Evolutionary conservation across 2,329 filamentous ascomycete genomes (phyloP), one percentile per base, ranked within the genome.

Genomic region (Talaromyces rugulosus): DNA sequence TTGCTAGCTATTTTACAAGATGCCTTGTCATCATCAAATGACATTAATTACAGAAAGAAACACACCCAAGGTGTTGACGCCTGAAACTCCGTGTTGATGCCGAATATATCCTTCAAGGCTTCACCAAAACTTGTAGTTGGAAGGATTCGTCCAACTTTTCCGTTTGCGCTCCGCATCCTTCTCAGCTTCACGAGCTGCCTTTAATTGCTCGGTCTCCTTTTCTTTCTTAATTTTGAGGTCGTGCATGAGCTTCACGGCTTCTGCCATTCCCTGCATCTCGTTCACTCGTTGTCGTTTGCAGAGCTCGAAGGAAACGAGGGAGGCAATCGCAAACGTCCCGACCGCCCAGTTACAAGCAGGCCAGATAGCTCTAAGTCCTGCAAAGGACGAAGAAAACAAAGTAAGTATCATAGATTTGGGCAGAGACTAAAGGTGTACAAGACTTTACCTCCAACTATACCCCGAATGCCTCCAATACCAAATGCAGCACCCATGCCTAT

Each of bases 261-360:
- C 83, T 74, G 90, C 89, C 87, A 99, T 94, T 65, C 91, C 89
- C 64, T 88, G 86, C 69, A 88, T 85, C 77, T 98, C 94, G 64
- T 89, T 83, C 55, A 85, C 82, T 63, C 92, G 83, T 64, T 85
- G 84, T 67, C 87, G 88, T 71, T 92, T 87, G 78, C 94, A 98
- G 71, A 89, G 92, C 77, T 97, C 91, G 77, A 92, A 95, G 57
- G 89, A 88, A 33, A 83, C 82, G 54, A 89, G 80, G n/a, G 89
- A 88, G 6, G 84, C 85, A 23, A 89, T 72, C 28, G 88, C 81
- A 74, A 95, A 96, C 40, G 86, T 82, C 6, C 87, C 90, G 5
- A 95, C 92, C 0, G 92, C 92, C 90, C 91, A 96, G 71, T 96
- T 96, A 40, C 89, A 88, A 0, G 90, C 86, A 69, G 84, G 86